phyloP scores from a whole-genome alignment of 2,329 filamentous ascomycete species.

The Neofusicoccum sp. region DNA sequence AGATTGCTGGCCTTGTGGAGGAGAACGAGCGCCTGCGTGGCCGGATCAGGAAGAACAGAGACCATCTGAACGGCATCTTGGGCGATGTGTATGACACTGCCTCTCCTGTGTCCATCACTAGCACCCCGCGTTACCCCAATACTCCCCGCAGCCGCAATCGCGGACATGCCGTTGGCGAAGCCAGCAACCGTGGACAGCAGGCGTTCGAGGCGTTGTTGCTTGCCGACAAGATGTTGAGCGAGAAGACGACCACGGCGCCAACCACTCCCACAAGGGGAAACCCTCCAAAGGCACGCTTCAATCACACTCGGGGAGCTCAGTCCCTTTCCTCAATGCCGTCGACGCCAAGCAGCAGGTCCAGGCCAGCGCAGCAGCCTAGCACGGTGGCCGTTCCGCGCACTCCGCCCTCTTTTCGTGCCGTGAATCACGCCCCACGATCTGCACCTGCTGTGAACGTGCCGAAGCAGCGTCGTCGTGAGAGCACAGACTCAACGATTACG shows the following conservation, averaged over 20 bases:
- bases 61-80: constrained; percentile 67
- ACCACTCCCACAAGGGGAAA: constrained; percentile 65
- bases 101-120: constrained; percentile 61
- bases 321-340: constrained; percentile 83
- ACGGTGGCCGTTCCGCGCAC: constrained; percentile 56
- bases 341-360: constrained; percentile 65
- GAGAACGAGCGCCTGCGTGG: constrained; percentile 77
- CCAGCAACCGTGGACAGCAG: constrained; percentile 53
- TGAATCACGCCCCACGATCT: constrained; percentile 41
- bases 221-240: constrained; percentile 74
- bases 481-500: constrained; percentile 64
- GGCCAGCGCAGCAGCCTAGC: constrained; percentile 60
- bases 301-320: constrained; percentile 75
- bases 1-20: constrained; percentile 69
- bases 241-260: constrained; percentile 74
- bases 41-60: constrained; percentile 85
- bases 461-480: constrained; percentile 57
- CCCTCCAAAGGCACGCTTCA: constrained; percentile 54
- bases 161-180: constrained; percentile 25
- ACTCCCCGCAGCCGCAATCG: constrained; percentile 29
- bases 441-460: constrained; percentile 45
- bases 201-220: constrained; percentile 77
- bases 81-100: constrained; percentile 60
- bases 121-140: constrained; percentile 39
- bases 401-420: constrained; percentile 47